Evolutionary conservation across 768 basidiomycete genomes (phyloP).

Genomic region (Lactifluus hygrophoroides): DNA sequence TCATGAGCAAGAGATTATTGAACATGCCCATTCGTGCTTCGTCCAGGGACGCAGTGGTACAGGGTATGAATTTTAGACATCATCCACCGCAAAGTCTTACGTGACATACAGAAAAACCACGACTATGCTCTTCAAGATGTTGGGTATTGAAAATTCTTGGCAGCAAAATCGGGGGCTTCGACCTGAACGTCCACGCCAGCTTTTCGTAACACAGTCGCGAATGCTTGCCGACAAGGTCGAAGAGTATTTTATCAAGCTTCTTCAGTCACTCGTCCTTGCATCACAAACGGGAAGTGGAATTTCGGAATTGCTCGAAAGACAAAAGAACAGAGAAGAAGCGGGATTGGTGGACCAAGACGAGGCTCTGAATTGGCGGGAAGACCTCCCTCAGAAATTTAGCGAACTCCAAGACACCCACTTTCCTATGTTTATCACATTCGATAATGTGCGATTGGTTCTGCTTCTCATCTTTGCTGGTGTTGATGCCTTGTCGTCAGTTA

Average conservation of each 20-base stretch:
- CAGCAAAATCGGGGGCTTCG: constrained; percentile 32
- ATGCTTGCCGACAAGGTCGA: constrained; percentile 61
- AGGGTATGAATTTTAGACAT: constrained; percentile 35
- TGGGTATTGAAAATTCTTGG: constrained; percentile 52
- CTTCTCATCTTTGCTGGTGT: neutral
- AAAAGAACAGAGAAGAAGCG: constrained; percentile 18
- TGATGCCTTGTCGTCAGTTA: constrained; percentile 29
- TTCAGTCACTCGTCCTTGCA: constrained; percentile 36
- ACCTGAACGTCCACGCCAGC: constrained; percentile 40
- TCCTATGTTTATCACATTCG: constrained; percentile 62
- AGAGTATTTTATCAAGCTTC: constrained; percentile 51
- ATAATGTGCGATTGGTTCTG: constrained; percentile 35
- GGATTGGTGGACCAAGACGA: constrained; percentile 39
- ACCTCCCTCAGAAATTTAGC: constrained; percentile 47
- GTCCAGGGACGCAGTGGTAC: constrained; percentile 54
- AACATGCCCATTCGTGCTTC: constrained; percentile 14
- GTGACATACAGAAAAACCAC: constrained; percentile 54
- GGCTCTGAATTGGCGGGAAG: constrained; percentile 32
- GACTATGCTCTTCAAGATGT: constrained; percentile 71
- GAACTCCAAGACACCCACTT: constrained; percentile 54
- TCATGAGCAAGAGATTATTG: constrained; percentile 20
- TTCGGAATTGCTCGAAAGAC: constrained; percentile 21
- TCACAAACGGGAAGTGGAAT: constrained; percentile 35
- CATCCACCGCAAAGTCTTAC: neutral
- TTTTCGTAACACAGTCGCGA: constrained; percentile 70